These are phyloP conservation scores for Aspergillus sparsus DNA, from an alignment of 495 filamentous ascomycete genomes.

Conservation along the genomic window DNA sequence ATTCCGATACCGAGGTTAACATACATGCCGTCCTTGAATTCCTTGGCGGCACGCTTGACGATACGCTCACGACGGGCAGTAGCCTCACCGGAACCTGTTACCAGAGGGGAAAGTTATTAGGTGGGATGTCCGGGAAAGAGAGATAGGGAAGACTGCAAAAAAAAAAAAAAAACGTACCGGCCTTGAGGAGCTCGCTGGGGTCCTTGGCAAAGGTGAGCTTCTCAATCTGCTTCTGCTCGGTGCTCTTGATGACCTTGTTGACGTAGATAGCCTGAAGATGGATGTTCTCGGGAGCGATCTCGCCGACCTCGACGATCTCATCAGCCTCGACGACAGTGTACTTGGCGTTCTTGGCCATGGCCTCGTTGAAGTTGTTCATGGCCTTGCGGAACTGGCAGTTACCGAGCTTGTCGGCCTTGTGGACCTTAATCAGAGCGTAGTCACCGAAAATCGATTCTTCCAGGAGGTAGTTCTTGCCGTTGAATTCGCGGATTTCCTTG, in stretches of 20 bases:
- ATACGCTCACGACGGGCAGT: constrained; percentile 79
- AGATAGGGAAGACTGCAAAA: too few relatives aligned
- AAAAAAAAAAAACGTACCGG: constrained; percentile 46
- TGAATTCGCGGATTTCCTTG: constrained; percentile 81
- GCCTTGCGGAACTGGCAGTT: constrained; percentile 87
- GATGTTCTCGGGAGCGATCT: constrained; percentile 72
- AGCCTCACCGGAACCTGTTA: constrained; percentile 61
- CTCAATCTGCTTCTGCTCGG: constrained; percentile 74
- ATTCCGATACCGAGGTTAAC: constrained; percentile 92
- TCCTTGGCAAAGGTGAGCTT: constrained; percentile 76
- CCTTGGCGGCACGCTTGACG: constrained; percentile 80
- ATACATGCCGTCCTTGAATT: constrained; percentile 93
- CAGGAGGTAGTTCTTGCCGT: constrained; percentile 78
- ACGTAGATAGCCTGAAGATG: constrained; percentile 90
- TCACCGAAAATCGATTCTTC: constrained; percentile 83
- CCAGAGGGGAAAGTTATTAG: too few relatives aligned
- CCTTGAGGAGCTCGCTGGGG: constrained; percentile 51
- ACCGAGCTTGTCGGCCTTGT: constrained; percentile 83
- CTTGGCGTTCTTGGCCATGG: constrained; percentile 85
- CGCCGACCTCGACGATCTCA: constrained; percentile 79
- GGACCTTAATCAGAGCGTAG: constrained; percentile 85
- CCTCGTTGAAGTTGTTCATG: constrained; percentile 86
- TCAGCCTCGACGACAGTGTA: constrained; percentile 89
- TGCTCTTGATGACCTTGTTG: constrained; percentile 76
- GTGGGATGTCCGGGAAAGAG: too few relatives aligned